phyloP scores from a whole-genome alignment of 768 basidiomycete species.

The Boletus coccyginus region DNA sequence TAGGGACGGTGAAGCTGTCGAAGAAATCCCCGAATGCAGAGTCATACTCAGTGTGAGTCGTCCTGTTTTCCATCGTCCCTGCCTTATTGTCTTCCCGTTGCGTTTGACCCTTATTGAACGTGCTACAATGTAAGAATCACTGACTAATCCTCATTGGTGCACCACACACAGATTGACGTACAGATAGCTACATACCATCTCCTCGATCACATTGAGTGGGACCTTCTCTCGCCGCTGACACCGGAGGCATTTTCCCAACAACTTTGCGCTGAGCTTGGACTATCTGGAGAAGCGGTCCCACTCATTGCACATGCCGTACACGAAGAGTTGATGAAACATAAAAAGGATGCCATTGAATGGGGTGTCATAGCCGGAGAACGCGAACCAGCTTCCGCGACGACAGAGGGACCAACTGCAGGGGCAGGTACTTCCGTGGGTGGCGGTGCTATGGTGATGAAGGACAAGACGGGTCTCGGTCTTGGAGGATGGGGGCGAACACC shows the following conservation, averaged over 20 bases:
- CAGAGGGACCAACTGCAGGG: slow-evolving; percentile 16
- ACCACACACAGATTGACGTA: slow-evolving; percentile 78
- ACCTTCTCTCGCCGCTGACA: slow-evolving; percentile 88
- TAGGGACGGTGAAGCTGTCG: slow-evolving; percentile 45
- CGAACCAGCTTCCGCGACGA: slow-evolving; percentile 22
- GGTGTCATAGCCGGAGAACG: slow-evolving; percentile 73
- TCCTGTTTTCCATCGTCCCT: slow-evolving; percentile 2
- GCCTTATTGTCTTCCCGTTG: slow-evolving; percentile 9
- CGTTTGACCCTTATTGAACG: slow-evolving; percentile 18
- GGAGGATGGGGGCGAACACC: slow-evolving; percentile 73
- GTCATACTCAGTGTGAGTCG: slow-evolving; percentile 72
- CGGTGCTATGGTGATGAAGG: slow-evolving; percentile 62
- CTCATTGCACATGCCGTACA: slow-evolving; percentile 91
- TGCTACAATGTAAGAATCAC: slow-evolving; percentile 9
- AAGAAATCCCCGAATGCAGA: slow-evolving; percentile 73
- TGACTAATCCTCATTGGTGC: slow-evolving; percentile 3
- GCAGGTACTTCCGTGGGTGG: slow-evolving; percentile 11
- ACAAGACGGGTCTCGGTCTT: slow-evolving; percentile 78
- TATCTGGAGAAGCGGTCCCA: slow-evolving; percentile 84
- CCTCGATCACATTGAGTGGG: slow-evolving; percentile 97
- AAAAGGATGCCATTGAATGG: slow-evolving; percentile 93
- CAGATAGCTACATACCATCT: slow-evolving; percentile 92
- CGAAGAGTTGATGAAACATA: slow-evolving; percentile 94
- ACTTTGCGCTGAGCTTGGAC: slow-evolving; percentile 82
- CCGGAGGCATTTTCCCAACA: slow-evolving; percentile 81